These are phyloP conservation scores for Marasmius tenuissimus DNA, from an alignment of 1,284 basidiomycete species.

Conservation along the genomic window DNA sequence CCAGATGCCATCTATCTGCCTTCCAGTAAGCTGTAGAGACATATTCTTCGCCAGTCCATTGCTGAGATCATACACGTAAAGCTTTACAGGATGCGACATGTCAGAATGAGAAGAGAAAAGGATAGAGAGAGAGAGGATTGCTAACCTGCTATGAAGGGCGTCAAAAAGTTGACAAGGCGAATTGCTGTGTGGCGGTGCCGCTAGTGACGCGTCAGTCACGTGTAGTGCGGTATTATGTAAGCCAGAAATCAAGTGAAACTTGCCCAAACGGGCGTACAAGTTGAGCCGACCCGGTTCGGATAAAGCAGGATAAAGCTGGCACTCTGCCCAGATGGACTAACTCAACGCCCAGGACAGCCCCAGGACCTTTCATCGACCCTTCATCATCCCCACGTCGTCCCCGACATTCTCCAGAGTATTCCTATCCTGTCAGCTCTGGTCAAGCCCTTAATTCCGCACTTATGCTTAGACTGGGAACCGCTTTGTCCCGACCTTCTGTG, in stretches of 20 bases:
- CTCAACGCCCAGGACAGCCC: no score
- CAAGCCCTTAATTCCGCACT: background rate
- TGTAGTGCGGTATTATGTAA: background rate
- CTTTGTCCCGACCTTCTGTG: conserved; percentile 1
- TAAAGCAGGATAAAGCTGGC: no score
- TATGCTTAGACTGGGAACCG: conserved; percentile 6
- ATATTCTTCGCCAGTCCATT: conserved; percentile 79
- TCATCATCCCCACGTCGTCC: background rate
- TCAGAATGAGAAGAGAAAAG: conserved; percentile 6
- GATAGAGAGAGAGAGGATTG: background rate
- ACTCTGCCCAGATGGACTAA: no score
- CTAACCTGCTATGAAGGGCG: background rate
- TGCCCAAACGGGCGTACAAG: no score
- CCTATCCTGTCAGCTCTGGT: no score
- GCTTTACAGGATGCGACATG: conserved; percentile 47
- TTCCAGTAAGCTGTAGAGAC: conserved; percentile 78
- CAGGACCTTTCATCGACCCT: no score
- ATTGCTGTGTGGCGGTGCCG: background rate
- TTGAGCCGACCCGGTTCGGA: no score
- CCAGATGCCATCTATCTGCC: conserved; percentile 89
- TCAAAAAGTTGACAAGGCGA: background rate
- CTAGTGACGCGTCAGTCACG: background rate
- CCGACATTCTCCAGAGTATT: background rate
- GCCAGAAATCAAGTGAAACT: no score
- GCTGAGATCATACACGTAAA: conserved; percentile 91